These are phyloP conservation scores for Bretschneidera sinensis DNA, from an alignment of 345 rosid species.

Conservation along the genomic window DNA sequence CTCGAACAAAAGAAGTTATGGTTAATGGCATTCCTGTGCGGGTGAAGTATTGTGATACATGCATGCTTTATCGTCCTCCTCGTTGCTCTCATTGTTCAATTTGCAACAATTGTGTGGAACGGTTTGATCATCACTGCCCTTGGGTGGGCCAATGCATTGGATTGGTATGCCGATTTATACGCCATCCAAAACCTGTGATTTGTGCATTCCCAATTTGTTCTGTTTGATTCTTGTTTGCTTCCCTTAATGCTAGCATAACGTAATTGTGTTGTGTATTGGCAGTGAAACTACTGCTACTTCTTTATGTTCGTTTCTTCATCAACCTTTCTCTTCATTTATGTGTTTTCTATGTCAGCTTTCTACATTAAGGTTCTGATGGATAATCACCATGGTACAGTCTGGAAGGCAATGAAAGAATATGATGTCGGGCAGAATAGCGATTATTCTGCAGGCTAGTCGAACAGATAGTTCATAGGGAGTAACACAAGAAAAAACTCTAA, in stretches of 20 bases:
- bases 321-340: constrained; percentile 83
- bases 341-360: constrained; percentile 74
- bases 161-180: constrained; percentile 49
- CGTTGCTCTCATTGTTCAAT: constrained; percentile 97
- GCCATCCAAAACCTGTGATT: background rate
- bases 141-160: constrained; percentile 99
- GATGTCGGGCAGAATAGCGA: too few species aligned
- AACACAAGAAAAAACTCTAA: too few species aligned
- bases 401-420: constrained; percentile 89
- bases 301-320: constrained; percentile 91
- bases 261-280: constrained; percentile 22
- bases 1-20: constrained; percentile 79
- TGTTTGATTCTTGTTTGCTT: constrained; percentile 4
- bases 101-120: constrained; percentile 88
- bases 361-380: constrained; percentile 86
- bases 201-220: background rate
- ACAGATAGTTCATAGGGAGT: too few species aligned
- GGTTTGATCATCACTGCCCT: constrained; percentile 99
- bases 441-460: too few species aligned
- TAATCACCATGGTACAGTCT: constrained; percentile 54
- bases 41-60: constrained; percentile 92
- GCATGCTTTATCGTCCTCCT: constrained; percentile 98
- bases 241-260: constrained; percentile 3
- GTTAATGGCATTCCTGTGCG: constrained; percentile 79
- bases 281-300: constrained; percentile 97